phyloP scores from a whole-genome alignment of 371 early-diverging fungal genomes.

The Mucor mucedo region DNA sequence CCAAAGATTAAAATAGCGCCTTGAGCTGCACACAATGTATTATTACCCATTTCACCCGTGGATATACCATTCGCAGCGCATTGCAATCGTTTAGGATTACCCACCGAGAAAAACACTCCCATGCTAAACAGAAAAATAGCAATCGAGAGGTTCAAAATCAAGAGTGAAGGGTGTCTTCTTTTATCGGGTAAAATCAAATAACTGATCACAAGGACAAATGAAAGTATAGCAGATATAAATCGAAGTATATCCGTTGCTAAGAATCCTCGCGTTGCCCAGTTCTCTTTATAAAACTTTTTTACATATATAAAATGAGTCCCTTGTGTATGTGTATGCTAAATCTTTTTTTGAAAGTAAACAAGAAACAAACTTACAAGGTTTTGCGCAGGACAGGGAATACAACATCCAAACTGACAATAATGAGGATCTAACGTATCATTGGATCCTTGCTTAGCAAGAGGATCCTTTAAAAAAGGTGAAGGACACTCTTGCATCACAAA shows the following conservation, averaged over 20 bases:
- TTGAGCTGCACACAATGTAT: slow-evolving; percentile 66
- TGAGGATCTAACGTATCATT: slow-evolving; percentile 5
- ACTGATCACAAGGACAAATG: slow-evolving; percentile 59
- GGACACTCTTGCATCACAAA: slow-evolving; percentile 26
- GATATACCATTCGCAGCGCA: slow-evolving; percentile 53
- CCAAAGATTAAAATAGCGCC: slow-evolving; percentile 64
- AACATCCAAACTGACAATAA: slow-evolving; percentile 28
- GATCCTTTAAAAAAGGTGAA: slow-evolving; percentile 28
- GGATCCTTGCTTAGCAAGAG: slow-evolving; percentile 10
- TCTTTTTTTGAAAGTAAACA: no score
- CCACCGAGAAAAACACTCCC: slow-evolving; percentile 59
- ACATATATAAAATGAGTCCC: no score
- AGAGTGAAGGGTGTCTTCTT: slow-evolving; percentile 70
- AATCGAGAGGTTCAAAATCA: slow-evolving; percentile 66
- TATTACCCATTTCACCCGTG: slow-evolving; percentile 59
- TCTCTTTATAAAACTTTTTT: slow-evolving; percentile 52
- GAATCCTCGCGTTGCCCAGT: slow-evolving; percentile 54
- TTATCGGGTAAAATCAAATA: slow-evolving; percentile 68
- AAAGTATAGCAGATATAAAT: slow-evolving; percentile 56
- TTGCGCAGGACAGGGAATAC: slow-evolving; percentile 37
- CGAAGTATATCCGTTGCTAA: slow-evolving; percentile 58
- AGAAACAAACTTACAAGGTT: slow-evolving; percentile 20
- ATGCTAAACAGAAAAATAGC: slow-evolving; percentile 63
- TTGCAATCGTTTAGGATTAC: slow-evolving; percentile 60
- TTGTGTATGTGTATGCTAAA: no score